Evolutionary conservation across 2,329 filamentous ascomycete species (phyloP), one percentile per base, ranked within the genome.

Genomic region (Fusarium sacchari): DNA sequence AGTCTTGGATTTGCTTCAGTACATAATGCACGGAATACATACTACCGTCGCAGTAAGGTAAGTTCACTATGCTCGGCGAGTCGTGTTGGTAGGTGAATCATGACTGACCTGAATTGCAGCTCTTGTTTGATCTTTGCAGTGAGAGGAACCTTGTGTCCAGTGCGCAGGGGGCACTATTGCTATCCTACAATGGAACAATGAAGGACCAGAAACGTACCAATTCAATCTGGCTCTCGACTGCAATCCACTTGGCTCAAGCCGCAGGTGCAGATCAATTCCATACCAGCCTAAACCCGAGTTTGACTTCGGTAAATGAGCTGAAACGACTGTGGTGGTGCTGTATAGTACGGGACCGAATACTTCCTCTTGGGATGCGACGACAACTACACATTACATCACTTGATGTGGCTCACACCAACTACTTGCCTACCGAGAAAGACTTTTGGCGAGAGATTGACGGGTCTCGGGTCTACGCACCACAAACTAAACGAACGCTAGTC

Each of bases 311-410:
- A 15, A 71, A 52, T 18, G 42, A 58, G 20, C 47, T 73, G 14
- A 73, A 73, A 36, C 53, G 71, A 8, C 61, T 73, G 14, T 73
- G 69, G 69, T 72, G 71, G 65, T 73, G 71, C 22, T 73, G 71
- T 22, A 69, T 73, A 32, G 59, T 73, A 24, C 69, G 65, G 28
- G 71, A 73, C n/a, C 40, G 71, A 12, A 73, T 72, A 8, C 18
- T 73, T 8, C 67, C 67, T 26, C 59, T 72, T 2, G 67, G 69
- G 5, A 60, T 72, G 10, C 59, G 69, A 32, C 32, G 69, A 26
- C 67, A 71, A n/a, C 28, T 72, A 12, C 62, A 72, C 17, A 70
- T 72, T 10, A 32, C 62, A 13, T 57, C 56, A 12, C 52, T 56
- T 4, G 71, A 69, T 36, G 20, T 46, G 24, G 28, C 34, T 3